A percentile compares a stretch with the other conserved stretches of the same genome.
phyloP scores from a whole-genome alignment of 176 grass and related monocot genomes.

The Oryza meyeriana region DNA sequence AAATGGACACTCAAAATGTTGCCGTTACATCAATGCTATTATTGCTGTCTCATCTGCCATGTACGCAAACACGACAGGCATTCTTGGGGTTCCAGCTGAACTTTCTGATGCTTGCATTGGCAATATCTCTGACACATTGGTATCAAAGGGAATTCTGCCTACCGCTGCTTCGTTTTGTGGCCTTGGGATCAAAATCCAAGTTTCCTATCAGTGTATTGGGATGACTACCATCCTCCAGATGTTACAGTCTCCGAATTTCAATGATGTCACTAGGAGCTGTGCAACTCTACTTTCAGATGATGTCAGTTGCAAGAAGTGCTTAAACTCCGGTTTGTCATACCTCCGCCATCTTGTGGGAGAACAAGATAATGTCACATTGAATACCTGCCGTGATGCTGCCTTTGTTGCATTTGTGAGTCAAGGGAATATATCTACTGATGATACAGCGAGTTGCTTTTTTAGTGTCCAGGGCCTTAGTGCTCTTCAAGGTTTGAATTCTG shows the following conservation, averaged over 20 bases:
- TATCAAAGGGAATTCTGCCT: constrained; percentile 53
- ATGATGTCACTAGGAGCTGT: constrained; percentile 68
- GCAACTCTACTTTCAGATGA: constrained; percentile 48
- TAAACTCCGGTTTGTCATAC: constrained; percentile 90
- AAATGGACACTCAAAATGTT: constrained; percentile 64
- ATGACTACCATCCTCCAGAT: constrained; percentile 77
- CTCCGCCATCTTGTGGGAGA: constrained; percentile 80
- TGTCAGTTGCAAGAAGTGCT: constrained; percentile 75
- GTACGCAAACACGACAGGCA: constrained; percentile 68
- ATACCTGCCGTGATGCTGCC: constrained; percentile 82
- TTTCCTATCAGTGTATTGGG: constrained; percentile 74
- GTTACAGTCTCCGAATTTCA: constrained; percentile 77
- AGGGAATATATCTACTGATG: constrained; percentile 60
- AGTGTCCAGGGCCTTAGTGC: constrained; percentile 69
- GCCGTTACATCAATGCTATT: constrained; percentile 91
- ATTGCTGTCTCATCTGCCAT: constrained; percentile 70
- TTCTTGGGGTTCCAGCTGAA: constrained; percentile 65
- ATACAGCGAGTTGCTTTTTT: constrained; percentile 75
- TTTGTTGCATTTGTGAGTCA: constrained; percentile 84
- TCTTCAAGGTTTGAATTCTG: constrained; percentile 61
- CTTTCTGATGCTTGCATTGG: constrained; percentile 57
- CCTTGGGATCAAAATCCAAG: constrained; percentile 79
- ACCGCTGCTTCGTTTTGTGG: constrained; percentile 67
- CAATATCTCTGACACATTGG: constrained; percentile 64
- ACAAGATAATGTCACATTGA: constrained; percentile 86